These are phyloP conservation scores for Oemleria cerasiformis DNA, from an alignment of 306 rosid genomes.

Conservation along the genomic window DNA sequence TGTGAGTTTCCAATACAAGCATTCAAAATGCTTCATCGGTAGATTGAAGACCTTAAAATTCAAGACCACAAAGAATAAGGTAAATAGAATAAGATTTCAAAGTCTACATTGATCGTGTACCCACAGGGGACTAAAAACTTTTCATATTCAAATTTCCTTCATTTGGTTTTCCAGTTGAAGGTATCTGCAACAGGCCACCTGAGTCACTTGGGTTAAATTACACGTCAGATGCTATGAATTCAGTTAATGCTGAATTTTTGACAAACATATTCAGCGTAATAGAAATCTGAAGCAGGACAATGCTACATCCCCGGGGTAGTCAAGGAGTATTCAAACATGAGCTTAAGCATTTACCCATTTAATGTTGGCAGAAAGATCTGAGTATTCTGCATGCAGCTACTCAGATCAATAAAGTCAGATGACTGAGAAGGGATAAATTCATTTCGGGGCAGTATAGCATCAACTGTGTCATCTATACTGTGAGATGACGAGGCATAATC, in stretches of 20 bases:
- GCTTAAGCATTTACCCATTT: slow-evolving; percentile 59
- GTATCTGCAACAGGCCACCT: background rate
- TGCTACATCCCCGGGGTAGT: background rate
- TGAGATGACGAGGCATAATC: slow-evolving; percentile 26
- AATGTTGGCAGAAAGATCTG: slow-evolving; percentile 72
- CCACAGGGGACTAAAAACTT: background rate
- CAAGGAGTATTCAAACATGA: background rate
- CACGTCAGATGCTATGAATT: too few species aligned
- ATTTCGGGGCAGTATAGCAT: slow-evolving; percentile 18
- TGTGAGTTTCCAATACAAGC: background rate
- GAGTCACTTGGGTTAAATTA: background rate
- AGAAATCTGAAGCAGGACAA: background rate
- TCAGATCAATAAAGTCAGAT: slow-evolving; percentile 64
- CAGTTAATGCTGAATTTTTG: background rate
- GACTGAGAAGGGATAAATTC: slow-evolving; percentile 30
- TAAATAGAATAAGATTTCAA: background rate
- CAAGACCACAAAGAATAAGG: background rate
- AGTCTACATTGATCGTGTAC: background rate
- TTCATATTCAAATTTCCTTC: background rate
- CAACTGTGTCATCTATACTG: slow-evolving; percentile 16
- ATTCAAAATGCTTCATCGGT: background rate
- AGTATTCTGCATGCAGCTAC: slow-evolving; percentile 63
- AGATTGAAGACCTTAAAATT: background rate
- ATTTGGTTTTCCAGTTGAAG: background rate
- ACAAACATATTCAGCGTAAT: background rate